Evolutionary conservation across 1,284 basidiomycete genomes (phyloP).

Genomic region (Sanghuangporus weigelae): DNA sequence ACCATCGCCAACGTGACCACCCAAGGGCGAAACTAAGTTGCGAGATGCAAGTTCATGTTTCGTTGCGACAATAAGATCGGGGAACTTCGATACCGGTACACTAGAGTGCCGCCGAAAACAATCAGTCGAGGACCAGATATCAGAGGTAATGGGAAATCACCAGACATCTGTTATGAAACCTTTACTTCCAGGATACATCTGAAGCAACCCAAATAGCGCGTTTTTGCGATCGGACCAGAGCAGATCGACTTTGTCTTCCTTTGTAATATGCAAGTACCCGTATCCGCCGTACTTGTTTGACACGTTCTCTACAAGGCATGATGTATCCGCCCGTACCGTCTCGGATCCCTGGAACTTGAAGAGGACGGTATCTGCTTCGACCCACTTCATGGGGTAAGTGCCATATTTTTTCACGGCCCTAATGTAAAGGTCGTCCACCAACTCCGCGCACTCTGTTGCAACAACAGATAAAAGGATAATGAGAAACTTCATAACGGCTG

Average conservation of each 20-base stretch:
- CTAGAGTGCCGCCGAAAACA: slow-evolving; percentile 39
- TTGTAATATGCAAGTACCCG: slow-evolving; percentile 72
- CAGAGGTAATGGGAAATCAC: slow-evolving; percentile 41
- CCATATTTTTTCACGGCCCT: slow-evolving; percentile 68
- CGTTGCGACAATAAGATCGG: slow-evolving; percentile 67
- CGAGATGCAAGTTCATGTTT: slow-evolving; percentile 66
- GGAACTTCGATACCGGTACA: slow-evolving; percentile 72
- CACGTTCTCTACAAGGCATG: slow-evolving; percentile 54
- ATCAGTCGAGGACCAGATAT: slow-evolving; percentile 32
- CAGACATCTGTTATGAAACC: slow-evolving; percentile 90
- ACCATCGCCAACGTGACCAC: slow-evolving; percentile 87
- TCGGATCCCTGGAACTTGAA: slow-evolving; percentile 85
- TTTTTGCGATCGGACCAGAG: slow-evolving; percentile 89
- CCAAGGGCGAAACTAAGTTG: slow-evolving; percentile 65
- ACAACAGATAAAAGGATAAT: not conserved
- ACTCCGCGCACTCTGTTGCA: slow-evolving; percentile 69
- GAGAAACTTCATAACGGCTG: not conserved
- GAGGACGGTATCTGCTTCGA: slow-evolving; percentile 77
- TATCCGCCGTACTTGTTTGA: slow-evolving; percentile 63
- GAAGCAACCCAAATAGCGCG: slow-evolving; percentile 71
- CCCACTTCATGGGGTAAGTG: slow-evolving; percentile 53
- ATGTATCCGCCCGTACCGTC: slow-evolving; percentile 56
- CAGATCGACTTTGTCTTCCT: slow-evolving; percentile 71
- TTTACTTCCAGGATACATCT: slow-evolving; percentile 54
- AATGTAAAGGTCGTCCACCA: slow-evolving; percentile 80